A percentile compares a stretch with the other conserved stretches of the same genome.
phyloP scores from a whole-genome alignment of 83 land plant genomes.

The Diphasiastrum complanatum region DNA sequence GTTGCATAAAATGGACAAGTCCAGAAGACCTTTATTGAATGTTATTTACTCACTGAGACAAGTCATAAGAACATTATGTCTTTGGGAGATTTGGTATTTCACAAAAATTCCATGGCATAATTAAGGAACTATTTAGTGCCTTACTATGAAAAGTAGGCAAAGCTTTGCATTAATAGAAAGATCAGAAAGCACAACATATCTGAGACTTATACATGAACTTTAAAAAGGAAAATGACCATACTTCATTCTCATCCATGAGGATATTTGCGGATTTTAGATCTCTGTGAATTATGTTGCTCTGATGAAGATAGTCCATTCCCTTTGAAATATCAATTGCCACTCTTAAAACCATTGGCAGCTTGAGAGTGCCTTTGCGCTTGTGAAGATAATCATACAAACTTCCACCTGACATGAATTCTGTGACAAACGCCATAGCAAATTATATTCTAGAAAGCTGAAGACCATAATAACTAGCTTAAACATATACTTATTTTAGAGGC shows the following conservation, averaged over 20 bases:
- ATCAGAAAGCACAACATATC: too few species aligned
- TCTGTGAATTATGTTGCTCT: conserved; percentile 14
- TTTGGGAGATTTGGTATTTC: too few species aligned
- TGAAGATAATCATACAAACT: conserved; percentile 9
- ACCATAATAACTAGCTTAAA: too few species aligned
- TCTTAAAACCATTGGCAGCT: not conserved
- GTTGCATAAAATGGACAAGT: too few species aligned
- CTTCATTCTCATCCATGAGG: conserved; percentile 12
- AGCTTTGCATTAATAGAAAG: not conserved
- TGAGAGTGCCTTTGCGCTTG: conserved; percentile 9
- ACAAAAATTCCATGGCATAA: too few species aligned
- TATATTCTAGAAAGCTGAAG: not conserved
- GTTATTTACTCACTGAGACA: too few species aligned
- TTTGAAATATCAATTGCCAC: conserved; percentile 7
- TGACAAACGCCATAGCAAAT: not conserved
- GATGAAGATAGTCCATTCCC: conserved; percentile 15
- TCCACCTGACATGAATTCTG: conserved; percentile 13
- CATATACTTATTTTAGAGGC: too few species aligned
- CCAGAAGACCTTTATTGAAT: too few species aligned
- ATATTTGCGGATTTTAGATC: conserved; percentile 10
- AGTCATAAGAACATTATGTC: too few species aligned
- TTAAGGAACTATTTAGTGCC: not conserved
- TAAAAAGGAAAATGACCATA: not conserved
- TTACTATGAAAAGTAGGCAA: too few species aligned
- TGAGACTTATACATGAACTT: not conserved